Base-by-base conservation (phyloP, 129 eudicot species). In the Flaveria trinervia region DNA sequence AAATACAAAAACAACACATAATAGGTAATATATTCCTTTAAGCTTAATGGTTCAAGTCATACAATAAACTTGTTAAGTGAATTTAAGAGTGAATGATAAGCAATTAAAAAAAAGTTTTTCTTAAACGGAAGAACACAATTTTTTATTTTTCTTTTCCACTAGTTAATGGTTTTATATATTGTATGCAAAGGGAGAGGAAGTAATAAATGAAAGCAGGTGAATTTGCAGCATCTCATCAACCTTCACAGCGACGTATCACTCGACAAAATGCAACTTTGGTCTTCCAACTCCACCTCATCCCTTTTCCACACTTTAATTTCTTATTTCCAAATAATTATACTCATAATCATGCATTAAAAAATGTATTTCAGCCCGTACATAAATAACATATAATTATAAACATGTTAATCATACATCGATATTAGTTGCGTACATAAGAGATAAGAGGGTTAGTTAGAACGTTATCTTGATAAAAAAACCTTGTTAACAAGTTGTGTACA, bases 221-320 rank as follows among this genome's bases (percentile, higher is more conserved):
- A 30, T 16, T 62, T 48, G 65, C 76, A 72, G 76, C 49, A 52
- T 71, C 64, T 52, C 71, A 75, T 68, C 69, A 77, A 26, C 48
- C 70, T 43, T 56, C 82, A 69, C 76, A 41, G 82, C 50, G 82
- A 78, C 82, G 60, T 78, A 48, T 78, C 82, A 70, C 62, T 78
- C 76, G 82, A 78, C 82, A 70, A 69, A 69, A 78, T 48, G 82
- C 49, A 78, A 78, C 76, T 28, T 55, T 71, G 60, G n/a, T 70
- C 81, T 77, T 77, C 57, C 57, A 46, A 57, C 46, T n/a, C 20
- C 43, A 62, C 68, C 2, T 62, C 10, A 14, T 62, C 55, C 13
- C 30, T 45, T 55, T 43, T 56, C 8, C 52, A 77, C 70, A 44
- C 70, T 59, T 68, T 50, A 26, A 54, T 68, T 26, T 68, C 75